Evolutionary conservation across 768 basidiomycete species (phyloP), one percentile per base, ranked within the genome.

Genomic region (Phylloporus rhodoxanthus): DNA sequence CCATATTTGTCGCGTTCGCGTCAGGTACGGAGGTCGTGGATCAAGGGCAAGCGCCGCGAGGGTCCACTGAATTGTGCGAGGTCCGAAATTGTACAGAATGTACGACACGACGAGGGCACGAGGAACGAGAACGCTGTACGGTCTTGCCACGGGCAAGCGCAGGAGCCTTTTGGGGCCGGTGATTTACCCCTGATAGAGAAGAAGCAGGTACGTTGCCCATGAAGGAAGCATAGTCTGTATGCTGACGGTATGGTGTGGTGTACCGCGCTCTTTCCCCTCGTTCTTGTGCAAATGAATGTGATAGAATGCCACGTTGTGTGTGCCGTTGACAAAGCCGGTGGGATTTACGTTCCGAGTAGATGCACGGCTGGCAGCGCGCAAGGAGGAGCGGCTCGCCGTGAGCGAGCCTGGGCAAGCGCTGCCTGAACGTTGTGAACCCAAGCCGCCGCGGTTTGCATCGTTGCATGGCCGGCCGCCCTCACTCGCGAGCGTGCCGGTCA

Each of bases 341-440:
- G 78, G 68, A 57, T 82, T 82, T 69, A 74, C 71, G 45, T 82
- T 82, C 59, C 71, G 70, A 17, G 61, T 76, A 8, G 77, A 80
- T 32, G 70, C 70, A 30, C 75, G 77, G 51, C 55, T 77, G 44
- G 74, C 76, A 58, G 70, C 70, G 14, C 78, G 79, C 50, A 76
- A 70, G 58, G 70, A 72, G 61, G 66, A 63, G 36, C 58, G 61
- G 50, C 5, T 61, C 46, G 50, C 61, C 8, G 53, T 50, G 33
- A 64, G 61, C 39, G 65, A 65, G 48, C 57, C 60, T 29, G 48
- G 54, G 64, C 52, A 55, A 55, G 38, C 40, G 23, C 25, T 45
- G 9, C 61, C 82, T 50, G 77, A 82, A 56, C 79, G 76, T 67
- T 78, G 74, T 64, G 64, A 70, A 6, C 20, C 20, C 20, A 38